Base-by-base conservation (phyloP, 805 yeast genomes). In the Grigorovia humatica region DNA sequence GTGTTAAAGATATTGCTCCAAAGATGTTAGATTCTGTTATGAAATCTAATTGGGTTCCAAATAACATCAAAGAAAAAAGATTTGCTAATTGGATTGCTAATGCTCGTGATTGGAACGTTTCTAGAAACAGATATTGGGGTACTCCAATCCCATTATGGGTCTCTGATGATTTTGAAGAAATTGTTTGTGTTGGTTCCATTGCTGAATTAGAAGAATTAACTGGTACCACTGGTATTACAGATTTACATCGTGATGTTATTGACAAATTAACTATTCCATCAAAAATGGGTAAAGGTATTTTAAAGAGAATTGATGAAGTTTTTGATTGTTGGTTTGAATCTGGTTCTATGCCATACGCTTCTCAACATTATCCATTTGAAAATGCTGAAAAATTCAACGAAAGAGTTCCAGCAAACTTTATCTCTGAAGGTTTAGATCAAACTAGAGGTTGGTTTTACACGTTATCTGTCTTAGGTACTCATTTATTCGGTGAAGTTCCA, bases 381-480 rank as follows among this genome's bases (percentile, higher is more conserved):
- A 79, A 80, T 66, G 72, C 80, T 67, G 89, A 87, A 15, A 69
- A 69, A 47, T 91, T 91, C 73, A 65, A 73, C 41, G 68, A 78
- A 52, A 79, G 86, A 47, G 95, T 88, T 83, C 99, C 99, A 47
- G 99, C 96, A 46, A 91, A 93, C 71, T 93, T 93, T 72, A 93
- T 93, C 63, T 85, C 96, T 54, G 99, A 93, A 77, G 99, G 99
- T 74, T 80, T 93, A 62, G 99, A 93, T 74, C 99, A 93, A 76
- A 93, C 99, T 54, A 88, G 99, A 81, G 99, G 99, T 68, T 93
- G 99, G 99, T 93, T 93, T 74, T 93, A 93, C 72, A 93, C 99
- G 50, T 78, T 93, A 69, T 84, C 95, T 46, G 96, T 93, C 23
- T 78, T 93, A 64, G 99, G 98, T 70, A 88, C 96, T 52, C 97